Evolutionary conservation across 2,329 filamentous ascomycete genomes (phyloP), one percentile per base, ranked within the genome.

Genomic region (Ceratocystis colombiana): DNA sequence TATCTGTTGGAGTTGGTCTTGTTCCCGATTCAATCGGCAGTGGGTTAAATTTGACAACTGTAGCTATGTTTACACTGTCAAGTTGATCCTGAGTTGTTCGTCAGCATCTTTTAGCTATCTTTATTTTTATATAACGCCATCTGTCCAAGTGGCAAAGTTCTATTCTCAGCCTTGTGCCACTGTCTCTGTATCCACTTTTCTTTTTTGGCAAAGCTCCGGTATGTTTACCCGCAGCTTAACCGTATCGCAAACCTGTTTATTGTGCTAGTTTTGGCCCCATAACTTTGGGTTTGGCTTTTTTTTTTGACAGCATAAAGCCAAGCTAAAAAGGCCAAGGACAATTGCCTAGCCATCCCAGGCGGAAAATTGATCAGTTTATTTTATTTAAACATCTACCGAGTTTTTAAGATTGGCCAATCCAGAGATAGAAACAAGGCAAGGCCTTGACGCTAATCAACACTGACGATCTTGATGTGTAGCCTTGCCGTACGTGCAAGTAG

Each of bases 111-210:
- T 33, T 30, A 8, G 17, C 30, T n/a, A 12, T 57, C 25, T 37
- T 59, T 59, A 37, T 59, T 59, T 59, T 59, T 59, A 1, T 37
- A 28, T 8, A 10, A 53, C 22, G 25, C 20, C 48, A 10, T 25
- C 20, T 20, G 8, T 12, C 17, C 15, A 53, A 10, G 55, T 15
- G 55, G 55, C 28, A 59, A 59, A 59, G 55, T 8, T 59, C 55
- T 59, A 59, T 59, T 59, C 55, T 59, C 28, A n/a, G 55, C 55
- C 5, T 59, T 37, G 55, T 59, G 55, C 55, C 55, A 30, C 55
- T 59, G 25, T 59, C 28, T 5, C 17, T 5, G n/a, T 30, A 10
- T 2, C 17, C 48, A 50, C 7, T 3, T 25, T 53, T 25, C 48
- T 20, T 48, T n/a, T 4, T 48, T 48, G 37, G 37, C 37, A 5